A percentile compares a stretch with the other conserved stretches of the same genome.
These are phyloP conservation scores for Phytophthora hybrid DNA, from an alignment of 352 stramenopile genomes.

Conservation along the genomic window DNA sequence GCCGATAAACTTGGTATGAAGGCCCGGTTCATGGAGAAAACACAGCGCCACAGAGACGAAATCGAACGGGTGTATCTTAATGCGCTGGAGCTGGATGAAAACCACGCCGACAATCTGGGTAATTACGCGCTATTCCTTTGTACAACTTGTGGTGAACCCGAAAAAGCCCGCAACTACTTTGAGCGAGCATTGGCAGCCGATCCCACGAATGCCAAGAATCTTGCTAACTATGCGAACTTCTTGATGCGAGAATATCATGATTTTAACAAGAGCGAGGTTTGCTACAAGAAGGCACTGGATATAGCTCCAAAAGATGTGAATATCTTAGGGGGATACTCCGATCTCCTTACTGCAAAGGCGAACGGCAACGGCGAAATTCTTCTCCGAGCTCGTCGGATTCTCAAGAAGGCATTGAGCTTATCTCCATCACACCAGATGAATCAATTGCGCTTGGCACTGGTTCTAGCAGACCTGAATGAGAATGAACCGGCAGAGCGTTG, in stretches of 20 bases:
- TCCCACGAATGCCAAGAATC: slow-evolving; percentile 25
- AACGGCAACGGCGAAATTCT: background rate
- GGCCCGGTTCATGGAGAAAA: slow-evolving; percentile 51
- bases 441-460: slow-evolving; percentile 28
- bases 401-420: slow-evolving; percentile 34
- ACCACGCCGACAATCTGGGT: slow-evolving; percentile 45
- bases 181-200: slow-evolving; percentile 35
- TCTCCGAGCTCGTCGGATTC: slow-evolving; percentile 22
- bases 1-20: slow-evolving; percentile 58
- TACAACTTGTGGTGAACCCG: slow-evolving; percentile 21
- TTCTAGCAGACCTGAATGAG: slow-evolving; percentile 24
- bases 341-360: slow-evolving; percentile 24
- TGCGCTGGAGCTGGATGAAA: slow-evolving; percentile 38
- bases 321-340: slow-evolving; percentile 44
- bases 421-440: slow-evolving; percentile 30
- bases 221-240: slow-evolving; percentile 50
- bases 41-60: slow-evolving; percentile 29
- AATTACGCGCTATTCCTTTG: slow-evolving; percentile 57
- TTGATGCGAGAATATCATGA: slow-evolving; percentile 35
- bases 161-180: slow-evolving; percentile 37
- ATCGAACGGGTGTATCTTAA: slow-evolving; percentile 44
- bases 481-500: slow-evolving; percentile 10
- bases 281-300: slow-evolving; percentile 39
- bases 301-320: slow-evolving; percentile 32
- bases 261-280: slow-evolving; percentile 35